Conservation (phyloP, 441 rosid species). For the Kokia cookei region DNA sequence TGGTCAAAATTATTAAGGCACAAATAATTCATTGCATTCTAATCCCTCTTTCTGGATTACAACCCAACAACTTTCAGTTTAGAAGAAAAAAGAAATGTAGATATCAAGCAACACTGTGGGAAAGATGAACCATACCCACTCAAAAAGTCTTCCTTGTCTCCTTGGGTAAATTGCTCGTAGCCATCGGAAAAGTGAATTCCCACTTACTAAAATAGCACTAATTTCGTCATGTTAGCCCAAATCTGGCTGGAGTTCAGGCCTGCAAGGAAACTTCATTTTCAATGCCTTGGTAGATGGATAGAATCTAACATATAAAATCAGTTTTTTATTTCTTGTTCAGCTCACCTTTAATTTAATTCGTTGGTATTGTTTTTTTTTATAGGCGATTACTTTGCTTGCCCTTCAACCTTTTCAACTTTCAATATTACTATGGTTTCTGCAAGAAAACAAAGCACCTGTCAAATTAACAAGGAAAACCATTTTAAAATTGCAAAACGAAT, state of each 20-base stretch:
- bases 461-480: too few relatives aligned
- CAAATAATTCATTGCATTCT: not conserved
- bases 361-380: too few relatives aligned
- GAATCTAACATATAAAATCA: not conserved
- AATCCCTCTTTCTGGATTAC: not conserved
- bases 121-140: not conserved
- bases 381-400: too few relatives aligned
- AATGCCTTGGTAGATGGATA: not conserved
- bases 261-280: not conserved
- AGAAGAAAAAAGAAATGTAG: not conserved
- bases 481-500: not conserved
- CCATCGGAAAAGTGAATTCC: not conserved
- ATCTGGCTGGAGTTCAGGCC: not conserved
- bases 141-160: not conserved
- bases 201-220: not conserved
- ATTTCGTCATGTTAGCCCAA: not conserved
- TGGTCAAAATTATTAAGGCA: not conserved
- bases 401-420: too few relatives aligned
- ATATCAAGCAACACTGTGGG: not conserved
- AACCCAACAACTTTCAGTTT: not conserved
- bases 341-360: too few relatives aligned
- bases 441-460: conserved; percentile 8
- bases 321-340: too few relatives aligned
- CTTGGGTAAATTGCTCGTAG: not conserved
- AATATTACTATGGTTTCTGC: too few relatives aligned